Base-by-base conservation (phyloP, 805 yeast species). In the Hanseniaspora pseudoguilliermondii region DNA sequence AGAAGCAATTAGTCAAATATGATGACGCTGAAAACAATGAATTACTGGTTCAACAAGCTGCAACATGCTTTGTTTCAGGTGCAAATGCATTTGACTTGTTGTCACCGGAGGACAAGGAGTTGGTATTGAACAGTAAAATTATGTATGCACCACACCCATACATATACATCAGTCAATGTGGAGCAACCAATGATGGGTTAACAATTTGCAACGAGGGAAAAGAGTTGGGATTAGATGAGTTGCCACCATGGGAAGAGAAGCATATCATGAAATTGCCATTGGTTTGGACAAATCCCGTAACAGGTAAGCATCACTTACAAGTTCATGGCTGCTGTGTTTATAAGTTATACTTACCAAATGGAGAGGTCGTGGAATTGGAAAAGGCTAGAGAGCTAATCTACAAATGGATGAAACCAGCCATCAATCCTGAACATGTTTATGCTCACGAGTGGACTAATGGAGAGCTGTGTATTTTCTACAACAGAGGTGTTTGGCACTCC, bases 81-180 rank as follows among this genome's bases (percentile, higher is more conserved):
- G 83, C 81, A 44, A 79, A 74, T 39, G 95, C 95, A 0, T 88
- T 84, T 65, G 80, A 82, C 42, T 63, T 75, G 25, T 74, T 88
- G 54, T 73, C 82, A 9, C 79, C 75, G 5, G 86, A 83, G 65
- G 93, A 87, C 59, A 79, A 87, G 69, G 72, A 83, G 59, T 75
- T 81, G 60, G 95, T 90, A 2, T 74, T 86, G 58, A 75, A 77
- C 65, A 83, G 95, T n/a, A 81, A 80, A 3, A 91, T 88, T 23
- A 86, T 82, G 47, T 88, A 88, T 67, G 95, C 95, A 18, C 96
- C 96, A 41, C 95, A 88, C 67, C 95, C 96, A 44, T 88, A 87
- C 69, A 88, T 88, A 57, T 86, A 77, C 69, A 88, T 88, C 59
- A 79, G 87, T 5, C 80, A 84, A 15, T 87, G 95, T 39, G 78